Conservation (phyloP, 176 grass and related monocot species). For the Carex myosuroides region DNA sequence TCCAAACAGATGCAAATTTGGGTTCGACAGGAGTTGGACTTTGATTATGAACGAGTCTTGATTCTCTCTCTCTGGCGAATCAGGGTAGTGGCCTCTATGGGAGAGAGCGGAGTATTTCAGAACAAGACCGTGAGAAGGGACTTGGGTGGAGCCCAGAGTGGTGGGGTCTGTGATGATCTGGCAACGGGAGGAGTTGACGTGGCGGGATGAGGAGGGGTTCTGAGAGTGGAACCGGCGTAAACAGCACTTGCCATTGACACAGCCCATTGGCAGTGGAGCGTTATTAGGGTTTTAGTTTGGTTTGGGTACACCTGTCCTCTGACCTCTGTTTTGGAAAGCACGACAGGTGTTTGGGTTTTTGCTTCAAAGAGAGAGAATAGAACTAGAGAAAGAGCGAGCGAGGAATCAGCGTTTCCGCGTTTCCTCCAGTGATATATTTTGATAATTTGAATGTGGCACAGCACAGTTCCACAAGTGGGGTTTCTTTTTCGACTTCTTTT, state of each 20-base stretch:
- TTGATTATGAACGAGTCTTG: slow-evolving; percentile 64
- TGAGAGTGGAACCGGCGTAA: neutral
- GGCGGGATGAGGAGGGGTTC: neutral
- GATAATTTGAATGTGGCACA: neutral
- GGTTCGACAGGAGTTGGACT: slow-evolving; percentile 49
- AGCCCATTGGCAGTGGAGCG: slow-evolving; percentile 37
- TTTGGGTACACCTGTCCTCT: neutral
- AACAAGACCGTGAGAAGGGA: slow-evolving; percentile 44
- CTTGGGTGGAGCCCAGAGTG: slow-evolving; percentile 28
- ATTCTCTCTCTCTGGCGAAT: slow-evolving; percentile 58
- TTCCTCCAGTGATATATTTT: neutral
- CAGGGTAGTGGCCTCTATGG: slow-evolving; percentile 65
- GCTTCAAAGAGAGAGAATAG: slow-evolving; percentile 11
- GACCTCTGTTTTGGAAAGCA: neutral
- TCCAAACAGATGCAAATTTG: slow-evolving; percentile 76
- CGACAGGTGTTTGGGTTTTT: slow-evolving; percentile 12
- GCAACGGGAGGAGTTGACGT: neutral
- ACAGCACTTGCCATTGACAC: slow-evolving; percentile 71
- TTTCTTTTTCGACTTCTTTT: neutral
- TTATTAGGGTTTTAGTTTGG: slow-evolving; percentile 8
- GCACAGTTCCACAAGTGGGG: slow-evolving; percentile 14
- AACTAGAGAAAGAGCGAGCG: neutral
- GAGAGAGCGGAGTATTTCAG: slow-evolving; percentile 66
- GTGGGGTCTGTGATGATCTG: slow-evolving; percentile 22
- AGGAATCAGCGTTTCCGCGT: neutral